Evolutionary conservation across 208 protist genomes (phyloP).

Genomic region (Trypanosoma cruzi): DNA sequence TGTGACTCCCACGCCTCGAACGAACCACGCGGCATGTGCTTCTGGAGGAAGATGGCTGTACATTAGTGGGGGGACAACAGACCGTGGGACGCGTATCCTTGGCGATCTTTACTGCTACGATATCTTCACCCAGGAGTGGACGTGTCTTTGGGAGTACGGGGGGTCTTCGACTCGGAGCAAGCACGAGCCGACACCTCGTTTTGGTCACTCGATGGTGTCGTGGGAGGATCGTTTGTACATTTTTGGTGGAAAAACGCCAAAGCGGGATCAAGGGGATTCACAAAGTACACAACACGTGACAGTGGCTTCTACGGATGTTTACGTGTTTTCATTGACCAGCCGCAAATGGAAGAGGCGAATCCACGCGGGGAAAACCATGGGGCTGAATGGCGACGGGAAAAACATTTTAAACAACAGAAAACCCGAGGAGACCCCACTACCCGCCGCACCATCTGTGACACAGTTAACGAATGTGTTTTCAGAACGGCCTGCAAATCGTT

Average conservation of each 20-base stretch:
- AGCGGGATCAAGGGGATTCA: conserved; percentile 11
- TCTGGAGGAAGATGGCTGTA: conserved; percentile 68
- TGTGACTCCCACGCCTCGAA: conserved; percentile 42
- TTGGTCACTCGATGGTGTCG: conserved; percentile 77
- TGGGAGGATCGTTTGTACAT: conserved; percentile 72
- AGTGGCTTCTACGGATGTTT: conserved; percentile 44
- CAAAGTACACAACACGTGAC: not conserved
- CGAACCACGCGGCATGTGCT: conserved; percentile 72
- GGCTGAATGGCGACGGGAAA: not conserved
- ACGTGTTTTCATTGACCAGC: conserved; percentile 68
- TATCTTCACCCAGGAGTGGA: conserved; percentile 55
- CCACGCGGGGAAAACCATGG: conserved; percentile 9
- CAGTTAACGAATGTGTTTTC: conserved; percentile 5
- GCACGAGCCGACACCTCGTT: conserved; percentile 65
- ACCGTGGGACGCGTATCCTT: conserved; percentile 35
- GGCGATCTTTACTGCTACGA: conserved; percentile 77
- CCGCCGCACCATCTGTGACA: not conserved
- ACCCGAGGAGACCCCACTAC: not conserved
- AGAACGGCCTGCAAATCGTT: conserved; percentile 35
- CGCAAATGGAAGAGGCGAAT: conserved; percentile 49
- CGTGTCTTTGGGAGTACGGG: conserved; percentile 56
- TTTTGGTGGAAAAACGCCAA: conserved; percentile 64
- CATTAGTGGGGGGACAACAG: conserved; percentile 62
- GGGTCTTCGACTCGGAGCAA: conserved; percentile 17
- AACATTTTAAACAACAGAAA: not conserved